Conservation (phyloP, 2,329 filamentous ascomycete genomes). For the Nigrospora sphaerica region DNA sequence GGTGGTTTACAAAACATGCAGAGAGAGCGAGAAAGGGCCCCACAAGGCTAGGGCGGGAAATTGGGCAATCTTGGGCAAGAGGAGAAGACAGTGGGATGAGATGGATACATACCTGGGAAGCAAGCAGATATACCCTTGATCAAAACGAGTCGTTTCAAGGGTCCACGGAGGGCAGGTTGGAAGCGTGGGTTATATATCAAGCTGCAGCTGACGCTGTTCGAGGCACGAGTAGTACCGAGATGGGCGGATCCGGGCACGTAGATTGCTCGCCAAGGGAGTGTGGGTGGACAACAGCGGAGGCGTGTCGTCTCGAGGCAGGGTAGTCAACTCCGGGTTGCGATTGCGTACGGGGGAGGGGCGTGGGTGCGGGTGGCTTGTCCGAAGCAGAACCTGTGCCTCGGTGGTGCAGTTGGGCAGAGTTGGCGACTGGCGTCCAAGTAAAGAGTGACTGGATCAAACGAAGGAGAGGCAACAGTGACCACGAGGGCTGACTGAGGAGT, state of each 20-base stretch:
- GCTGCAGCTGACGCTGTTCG: neutral
- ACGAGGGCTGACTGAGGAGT: neutral
- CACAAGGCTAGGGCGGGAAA: neutral
- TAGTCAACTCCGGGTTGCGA: neutral
- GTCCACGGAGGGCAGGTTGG: too few relatives aligned
- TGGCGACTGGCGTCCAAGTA: conserved; percentile 2
- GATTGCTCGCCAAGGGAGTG: conserved; percentile 1
- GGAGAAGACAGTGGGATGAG: neutral
- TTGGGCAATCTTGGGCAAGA: neutral
- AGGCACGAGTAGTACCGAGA: neutral
- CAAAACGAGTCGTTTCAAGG: neutral
- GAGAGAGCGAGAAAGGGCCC: neutral
- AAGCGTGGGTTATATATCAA: neutral
- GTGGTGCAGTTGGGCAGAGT: neutral
- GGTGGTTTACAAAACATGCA: neutral
- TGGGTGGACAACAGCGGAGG: conserved; percentile 6
- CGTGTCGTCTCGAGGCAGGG: conserved; percentile 1
- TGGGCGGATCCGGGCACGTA: neutral
- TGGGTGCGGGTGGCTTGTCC: neutral
- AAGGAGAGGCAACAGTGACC: neutral
- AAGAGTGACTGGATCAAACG: neutral
- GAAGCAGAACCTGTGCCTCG: conserved; percentile 3
- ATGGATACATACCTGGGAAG: neutral
- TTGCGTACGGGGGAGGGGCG: neutral
- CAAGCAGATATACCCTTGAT: neutral